Evolutionary conservation across 2,329 filamentous ascomycete genomes (phyloP).

Genomic region (Cladosporium sp.): DNA sequence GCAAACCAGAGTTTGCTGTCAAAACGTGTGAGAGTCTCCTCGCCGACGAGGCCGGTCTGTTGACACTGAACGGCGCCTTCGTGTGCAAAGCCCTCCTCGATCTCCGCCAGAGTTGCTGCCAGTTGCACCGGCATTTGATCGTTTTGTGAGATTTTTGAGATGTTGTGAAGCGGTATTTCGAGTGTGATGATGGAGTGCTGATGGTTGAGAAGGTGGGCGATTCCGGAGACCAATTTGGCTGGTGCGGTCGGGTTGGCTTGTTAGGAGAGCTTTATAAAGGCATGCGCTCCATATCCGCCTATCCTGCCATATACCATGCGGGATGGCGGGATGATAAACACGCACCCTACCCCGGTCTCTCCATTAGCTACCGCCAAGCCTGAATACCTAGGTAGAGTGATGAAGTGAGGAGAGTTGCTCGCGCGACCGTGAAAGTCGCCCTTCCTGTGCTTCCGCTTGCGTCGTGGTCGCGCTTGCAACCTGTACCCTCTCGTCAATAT

Average conservation of each 20-base stretch:
- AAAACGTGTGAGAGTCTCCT: conserved; percentile 15
- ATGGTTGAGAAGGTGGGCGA: background rate
- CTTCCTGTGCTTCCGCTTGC: background rate
- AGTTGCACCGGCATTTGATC: conserved; percentile 10
- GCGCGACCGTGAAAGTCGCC: background rate
- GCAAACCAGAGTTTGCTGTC: conserved; percentile 14
- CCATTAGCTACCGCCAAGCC: background rate
- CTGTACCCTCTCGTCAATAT: background rate
- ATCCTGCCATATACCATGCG: background rate
- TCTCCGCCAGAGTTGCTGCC: conserved; percentile 15
- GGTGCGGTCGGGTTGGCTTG: conserved; percentile 5
- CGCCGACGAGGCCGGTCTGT: conserved; percentile 9
- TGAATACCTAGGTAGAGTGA: background rate
- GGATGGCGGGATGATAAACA: background rate
- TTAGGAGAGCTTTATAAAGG: conserved; percentile 2
- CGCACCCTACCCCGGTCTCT: background rate
- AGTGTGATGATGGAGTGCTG: background rate
- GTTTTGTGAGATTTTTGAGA: background rate
- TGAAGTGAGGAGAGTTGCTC: background rate
- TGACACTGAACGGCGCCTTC: background rate
- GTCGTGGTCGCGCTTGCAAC: background rate
- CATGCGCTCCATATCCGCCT: conserved; percentile 3
- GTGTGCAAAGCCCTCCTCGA: conserved; percentile 15
- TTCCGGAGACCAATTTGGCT: background rate
- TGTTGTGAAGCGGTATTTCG: background rate